These are phyloP conservation scores for Pyrus pyrifolia DNA, from an alignment of 306 rosid genomes.

Conservation along the genomic window DNA sequence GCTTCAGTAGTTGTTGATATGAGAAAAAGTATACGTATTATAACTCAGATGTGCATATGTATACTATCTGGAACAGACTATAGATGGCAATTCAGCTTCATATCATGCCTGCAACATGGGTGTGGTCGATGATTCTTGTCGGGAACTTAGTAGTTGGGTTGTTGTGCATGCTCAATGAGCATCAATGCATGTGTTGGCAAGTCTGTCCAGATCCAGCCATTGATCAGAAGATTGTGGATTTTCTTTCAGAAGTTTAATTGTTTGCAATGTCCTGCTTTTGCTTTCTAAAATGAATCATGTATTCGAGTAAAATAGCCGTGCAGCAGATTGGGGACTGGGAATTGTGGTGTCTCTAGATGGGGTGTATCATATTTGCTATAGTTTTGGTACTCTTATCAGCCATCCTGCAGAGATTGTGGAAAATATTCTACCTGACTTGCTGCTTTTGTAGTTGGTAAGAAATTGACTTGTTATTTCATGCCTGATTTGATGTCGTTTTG, in stretches of 20 bases:
- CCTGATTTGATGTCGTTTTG: constrained; percentile 29
- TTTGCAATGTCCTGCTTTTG: constrained; percentile 47
- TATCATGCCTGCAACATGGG: constrained; percentile 30
- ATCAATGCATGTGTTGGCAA: constrained; percentile 43
- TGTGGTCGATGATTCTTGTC: constrained; percentile 22
- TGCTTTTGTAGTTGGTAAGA: constrained; percentile 98
- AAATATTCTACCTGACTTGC: constrained; percentile 93
- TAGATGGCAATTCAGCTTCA: constrained; percentile 18
- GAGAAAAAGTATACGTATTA: not conserved
- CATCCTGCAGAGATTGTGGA: constrained; percentile 90
- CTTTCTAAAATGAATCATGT: constrained; percentile 48
- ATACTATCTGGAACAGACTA: constrained; percentile 3
- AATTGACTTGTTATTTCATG: constrained; percentile 43
- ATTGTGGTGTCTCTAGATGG: constrained; percentile 72
- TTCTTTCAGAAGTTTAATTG: constrained; percentile 56
- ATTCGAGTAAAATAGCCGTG: constrained; percentile 57
- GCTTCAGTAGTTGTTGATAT: not conserved
- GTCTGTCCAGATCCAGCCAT: constrained; percentile 41
- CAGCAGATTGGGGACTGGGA: constrained; percentile 71
- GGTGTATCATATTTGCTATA: constrained; percentile 51
- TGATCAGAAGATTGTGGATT: constrained; percentile 60
- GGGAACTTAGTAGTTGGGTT: constrained; percentile 25
- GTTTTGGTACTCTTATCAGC: constrained; percentile 86
- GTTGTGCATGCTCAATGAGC: constrained; percentile 37
- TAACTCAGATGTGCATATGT: not conserved